These are phyloP conservation scores for Rhodamnia argentea DNA, from an alignment of 345 rosid genomes.

Conservation along the genomic window DNA sequence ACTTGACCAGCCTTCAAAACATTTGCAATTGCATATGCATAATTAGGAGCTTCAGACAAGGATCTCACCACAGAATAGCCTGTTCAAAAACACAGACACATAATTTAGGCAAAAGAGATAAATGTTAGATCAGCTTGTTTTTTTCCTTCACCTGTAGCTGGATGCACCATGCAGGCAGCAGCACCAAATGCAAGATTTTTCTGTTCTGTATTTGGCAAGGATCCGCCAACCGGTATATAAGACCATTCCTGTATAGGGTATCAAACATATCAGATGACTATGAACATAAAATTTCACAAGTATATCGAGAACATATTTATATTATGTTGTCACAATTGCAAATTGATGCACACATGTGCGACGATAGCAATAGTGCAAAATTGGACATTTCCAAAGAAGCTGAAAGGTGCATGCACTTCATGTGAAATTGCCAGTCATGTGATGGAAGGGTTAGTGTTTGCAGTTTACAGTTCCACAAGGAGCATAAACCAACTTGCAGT, in stretches of 20 bases:
- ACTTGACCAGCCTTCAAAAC: constrained; percentile 36
- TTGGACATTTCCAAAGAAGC: not conserved
- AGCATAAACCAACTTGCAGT: not conserved
- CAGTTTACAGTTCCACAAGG: not conserved
- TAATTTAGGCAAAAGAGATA: not conserved
- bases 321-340: not conserved
- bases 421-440: not conserved
- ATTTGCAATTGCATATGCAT: constrained; percentile 73
- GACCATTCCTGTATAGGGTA: constrained; percentile 78
- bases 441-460: not conserved
- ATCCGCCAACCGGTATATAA: constrained; percentile 96
- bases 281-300: not conserved
- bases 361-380: not conserved
- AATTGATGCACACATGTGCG: not conserved
- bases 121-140: constrained; percentile 1
- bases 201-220: constrained; percentile 85
- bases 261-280: not conserved
- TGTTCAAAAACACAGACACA: constrained; percentile 15
- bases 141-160: constrained; percentile 64
- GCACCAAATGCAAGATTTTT: constrained; percentile 95
- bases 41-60: constrained; percentile 89
- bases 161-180: constrained; percentile 98
- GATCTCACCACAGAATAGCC: constrained; percentile 96
- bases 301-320: not conserved
- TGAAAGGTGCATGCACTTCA: not conserved